Percentiles rank a stretch among this genome's conserved stretches.
These are phyloP conservation scores for Zelonia costaricensis DNA, from an alignment of 208 protist genomes.

Conservation along the genomic window DNA sequence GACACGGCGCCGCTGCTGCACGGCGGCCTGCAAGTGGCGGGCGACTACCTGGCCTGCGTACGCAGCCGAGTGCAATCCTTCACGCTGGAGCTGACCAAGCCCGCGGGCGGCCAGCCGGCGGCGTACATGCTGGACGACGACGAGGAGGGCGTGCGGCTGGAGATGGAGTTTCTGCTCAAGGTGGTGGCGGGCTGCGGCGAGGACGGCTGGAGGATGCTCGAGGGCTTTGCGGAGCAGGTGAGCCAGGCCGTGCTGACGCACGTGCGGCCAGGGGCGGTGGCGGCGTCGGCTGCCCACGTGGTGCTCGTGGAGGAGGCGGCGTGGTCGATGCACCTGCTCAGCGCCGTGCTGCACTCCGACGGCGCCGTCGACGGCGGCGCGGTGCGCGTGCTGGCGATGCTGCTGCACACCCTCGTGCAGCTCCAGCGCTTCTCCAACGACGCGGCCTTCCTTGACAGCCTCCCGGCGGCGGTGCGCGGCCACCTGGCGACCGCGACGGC, in stretches of 20 bases:
- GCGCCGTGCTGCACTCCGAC: slow-evolving; percentile 19
- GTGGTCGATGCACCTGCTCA: slow-evolving; percentile 35
- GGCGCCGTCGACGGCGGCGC: slow-evolving; percentile 22
- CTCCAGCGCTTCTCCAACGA: slow-evolving; percentile 13
- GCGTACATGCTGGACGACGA: slow-evolving; percentile 48
- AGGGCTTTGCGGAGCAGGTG: slow-evolving; percentile 9
- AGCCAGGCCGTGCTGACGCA: slow-evolving; percentile 9
- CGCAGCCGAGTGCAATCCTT: slow-evolving; percentile 24
- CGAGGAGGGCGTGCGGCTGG: slow-evolving; percentile 37
- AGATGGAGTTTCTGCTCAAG: slow-evolving; percentile 46
- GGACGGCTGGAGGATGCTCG: slow-evolving; percentile 24
- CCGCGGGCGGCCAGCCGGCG: slow-evolving; percentile 2
- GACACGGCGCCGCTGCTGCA: slow-evolving; percentile 17
- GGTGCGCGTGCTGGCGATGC: slow-evolving; percentile 15
- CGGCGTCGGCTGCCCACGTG: slow-evolving; percentile 11
- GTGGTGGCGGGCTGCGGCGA: slow-evolving; percentile 38
- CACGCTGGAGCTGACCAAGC: slow-evolving; percentile 11
- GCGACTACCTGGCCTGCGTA: slow-evolving; percentile 23
- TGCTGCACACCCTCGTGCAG: slow-evolving; percentile 22
- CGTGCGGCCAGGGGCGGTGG: slow-evolving; percentile 1
- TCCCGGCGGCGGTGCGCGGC: slow-evolving; percentile 19
- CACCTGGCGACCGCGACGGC: slow-evolving; percentile 21
- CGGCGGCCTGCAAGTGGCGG: slow-evolving; percentile 12
- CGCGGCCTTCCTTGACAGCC: slow-evolving; percentile 2
- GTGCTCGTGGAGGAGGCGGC: slow-evolving; percentile 23